Evolutionary conservation across 805 yeast species (phyloP).

Genomic region (Cyberlindnera galapagoensis): DNA sequence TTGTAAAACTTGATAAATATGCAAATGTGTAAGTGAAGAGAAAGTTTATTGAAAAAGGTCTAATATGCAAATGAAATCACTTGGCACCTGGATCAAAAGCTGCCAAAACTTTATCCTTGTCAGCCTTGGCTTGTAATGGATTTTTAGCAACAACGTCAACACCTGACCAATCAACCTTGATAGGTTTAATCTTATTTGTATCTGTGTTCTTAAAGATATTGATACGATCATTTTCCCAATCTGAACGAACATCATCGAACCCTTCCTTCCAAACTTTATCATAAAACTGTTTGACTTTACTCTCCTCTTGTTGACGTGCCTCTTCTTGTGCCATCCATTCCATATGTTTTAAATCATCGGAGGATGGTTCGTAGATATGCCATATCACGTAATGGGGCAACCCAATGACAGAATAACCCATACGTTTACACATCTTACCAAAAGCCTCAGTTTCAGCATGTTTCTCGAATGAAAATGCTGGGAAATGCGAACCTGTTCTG

Average conservation of each 20-base stretch:
- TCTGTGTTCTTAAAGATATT: conserved; percentile 77
- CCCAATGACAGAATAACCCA: conserved; percentile 88
- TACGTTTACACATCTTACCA: conserved; percentile 79
- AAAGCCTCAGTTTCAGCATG: conserved; percentile 99
- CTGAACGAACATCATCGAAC: conserved; percentile 66
- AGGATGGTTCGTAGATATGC: conserved; percentile 95
- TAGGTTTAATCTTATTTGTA: conserved; percentile 38
- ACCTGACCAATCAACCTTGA: conserved; percentile 69
- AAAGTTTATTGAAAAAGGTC: too few relatives aligned
- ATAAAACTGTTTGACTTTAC: conserved; percentile 55
- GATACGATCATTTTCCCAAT: conserved; percentile 69
- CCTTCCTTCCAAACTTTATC: conserved; percentile 73
- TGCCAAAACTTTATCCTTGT: conserved; percentile 24
- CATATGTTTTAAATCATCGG: conserved; percentile 84
- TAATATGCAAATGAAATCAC: not conserved
- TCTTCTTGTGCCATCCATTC: conserved; percentile 89
- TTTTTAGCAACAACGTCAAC: conserved; percentile 32
- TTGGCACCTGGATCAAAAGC: conserved; percentile 22
- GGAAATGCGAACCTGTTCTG: conserved; percentile 89
- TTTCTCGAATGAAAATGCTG: conserved; percentile 91
- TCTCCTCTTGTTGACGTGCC: conserved; percentile 56
- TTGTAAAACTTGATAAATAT: too few relatives aligned
- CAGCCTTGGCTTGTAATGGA: conserved; percentile 15
- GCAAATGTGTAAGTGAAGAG: too few relatives aligned
- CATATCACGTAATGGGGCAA: conserved; percentile 93